These are phyloP conservation scores for Cadophora luteo-olivacea DNA, from an alignment of 2,329 filamentous ascomycete species.

Conservation along the genomic window DNA sequence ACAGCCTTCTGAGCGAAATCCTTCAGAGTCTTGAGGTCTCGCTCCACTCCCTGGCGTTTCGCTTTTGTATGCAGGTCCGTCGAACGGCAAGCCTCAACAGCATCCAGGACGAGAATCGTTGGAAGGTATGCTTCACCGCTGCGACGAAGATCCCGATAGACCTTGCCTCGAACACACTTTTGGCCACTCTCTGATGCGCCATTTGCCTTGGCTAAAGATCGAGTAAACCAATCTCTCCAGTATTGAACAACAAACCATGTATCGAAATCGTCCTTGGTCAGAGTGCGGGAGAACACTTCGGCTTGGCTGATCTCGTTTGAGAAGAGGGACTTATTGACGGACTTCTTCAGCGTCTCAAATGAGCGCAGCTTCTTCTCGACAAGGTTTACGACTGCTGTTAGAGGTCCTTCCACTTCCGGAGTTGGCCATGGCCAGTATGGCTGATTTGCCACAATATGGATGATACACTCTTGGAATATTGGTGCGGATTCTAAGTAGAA, in stretches of 20 bases:
- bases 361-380: constrained; percentile 30
- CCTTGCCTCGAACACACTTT: constrained; percentile 13
- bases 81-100: constrained; percentile 9
- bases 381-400: not conserved
- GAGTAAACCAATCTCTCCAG: constrained; percentile 41
- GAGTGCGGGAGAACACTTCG: constrained; percentile 12
- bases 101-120: constrained; percentile 7
- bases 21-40: constrained; percentile 36
- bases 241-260: constrained; percentile 32
- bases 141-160: constrained; percentile 34
- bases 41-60: constrained; percentile 20
- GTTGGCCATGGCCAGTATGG: constrained; percentile 31
- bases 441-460: constrained; percentile 38
- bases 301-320: constrained; percentile 22
- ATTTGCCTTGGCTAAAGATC: constrained; percentile 9
- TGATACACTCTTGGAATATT: constrained; percentile 39
- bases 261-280: constrained; percentile 38
- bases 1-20: constrained; percentile 32
- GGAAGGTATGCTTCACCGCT: constrained; percentile 38
- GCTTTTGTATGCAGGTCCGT: not conserved
- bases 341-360: constrained; percentile 21
- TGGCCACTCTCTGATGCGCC: not conserved
- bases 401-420: not conserved
- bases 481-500: constrained; percentile 24
- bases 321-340: constrained; percentile 29